Conservation (phyloP, 2,329 filamentous ascomycete genomes). For the Dothistroma septosporum region DNA sequence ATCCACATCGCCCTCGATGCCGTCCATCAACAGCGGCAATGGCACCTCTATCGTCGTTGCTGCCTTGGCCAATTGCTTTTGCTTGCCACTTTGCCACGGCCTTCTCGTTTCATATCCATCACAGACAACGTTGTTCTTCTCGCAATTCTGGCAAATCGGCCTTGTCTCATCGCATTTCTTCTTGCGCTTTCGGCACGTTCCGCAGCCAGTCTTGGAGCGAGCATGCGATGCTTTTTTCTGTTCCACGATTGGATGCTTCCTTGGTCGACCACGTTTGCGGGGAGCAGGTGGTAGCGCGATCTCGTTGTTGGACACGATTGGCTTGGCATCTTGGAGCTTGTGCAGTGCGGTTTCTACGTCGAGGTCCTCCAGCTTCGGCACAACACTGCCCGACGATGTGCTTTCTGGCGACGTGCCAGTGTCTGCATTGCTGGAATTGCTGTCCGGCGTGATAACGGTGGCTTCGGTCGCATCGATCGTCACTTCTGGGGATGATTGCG, state of each 20-base stretch:
- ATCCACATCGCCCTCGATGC: constrained; percentile 75
- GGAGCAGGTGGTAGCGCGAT: constrained; percentile 34
- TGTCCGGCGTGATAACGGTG: constrained; percentile 18
- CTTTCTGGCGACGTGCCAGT: neutral
- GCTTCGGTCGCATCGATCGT: constrained; percentile 6
- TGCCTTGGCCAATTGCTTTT: constrained; percentile 46
- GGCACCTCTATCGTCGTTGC: constrained; percentile 34
- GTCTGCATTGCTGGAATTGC: constrained; percentile 14
- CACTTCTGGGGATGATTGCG: constrained; percentile 13
- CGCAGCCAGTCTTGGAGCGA: constrained; percentile 56
- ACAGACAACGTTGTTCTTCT: constrained; percentile 89
- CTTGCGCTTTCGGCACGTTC: constrained; percentile 57
- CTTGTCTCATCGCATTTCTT: constrained; percentile 57
- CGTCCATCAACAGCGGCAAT: constrained; percentile 61
- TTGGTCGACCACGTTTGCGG: constrained; percentile 65
- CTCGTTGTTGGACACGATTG: constrained; percentile 22
- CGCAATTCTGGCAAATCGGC: constrained; percentile 67
- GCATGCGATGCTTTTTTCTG: constrained; percentile 73
- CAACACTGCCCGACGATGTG: constrained; percentile 17
- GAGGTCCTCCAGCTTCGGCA: constrained; percentile 54
- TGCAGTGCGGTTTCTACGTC: constrained; percentile 40
- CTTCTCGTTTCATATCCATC: constrained; percentile 86
- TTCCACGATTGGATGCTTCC: constrained; percentile 67
- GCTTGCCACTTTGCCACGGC: constrained; percentile 80
- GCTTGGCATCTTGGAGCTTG: constrained; percentile 22